Evolutionary conservation across 345 rosid species (phyloP), one percentile per base, ranked within the genome.

Genomic region (Brassica nigra): DNA sequence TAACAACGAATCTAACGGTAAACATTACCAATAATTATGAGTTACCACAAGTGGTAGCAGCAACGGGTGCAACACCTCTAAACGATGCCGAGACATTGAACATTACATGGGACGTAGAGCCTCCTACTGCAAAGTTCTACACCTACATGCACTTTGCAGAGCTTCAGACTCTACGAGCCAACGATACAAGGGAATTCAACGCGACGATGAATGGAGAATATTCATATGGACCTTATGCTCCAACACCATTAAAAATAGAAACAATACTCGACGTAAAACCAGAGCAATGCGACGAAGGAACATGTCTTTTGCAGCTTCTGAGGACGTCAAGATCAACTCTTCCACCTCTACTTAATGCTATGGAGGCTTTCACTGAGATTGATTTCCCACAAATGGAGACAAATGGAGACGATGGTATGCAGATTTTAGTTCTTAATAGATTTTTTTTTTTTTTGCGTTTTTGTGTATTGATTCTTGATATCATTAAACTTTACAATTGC

Each of bases 311-410:
- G 16, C 16, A 83, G 63, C 66, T 87, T 36, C 6, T 52, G 2
- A 80, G 72, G 58, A 74, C 84, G 0, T 15, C 42, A 4, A 47
- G 9, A n/a, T 88, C 89, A 1, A 80, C 88, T 1, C 89, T 90
- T 61, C 91, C 90, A 0, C 94, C 91, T 5, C 62, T 84, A 28
- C 74, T 90, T 28, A 90, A 87, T 66, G 87, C 83, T 18, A 59
- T 82, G 0, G 87, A 84, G 52, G 66, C 54, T 69, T 84, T 62
- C 72, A 62, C 70, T 6, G 86, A 76, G 8, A 69, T 62, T 28
- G 54, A 84, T 1, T 73, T 88, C 15, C 54, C 68, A 0, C 86
- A 73, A 33, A 54, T 68, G 20, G 76, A 78, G 36, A 84, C 91
- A 8, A 15, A 78, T 14, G 84, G 15, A 61, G 66, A 27, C 42